Base-by-base conservation (phyloP, 1,284 basidiomycete genomes). In the Gymnopus androsaceus region DNA sequence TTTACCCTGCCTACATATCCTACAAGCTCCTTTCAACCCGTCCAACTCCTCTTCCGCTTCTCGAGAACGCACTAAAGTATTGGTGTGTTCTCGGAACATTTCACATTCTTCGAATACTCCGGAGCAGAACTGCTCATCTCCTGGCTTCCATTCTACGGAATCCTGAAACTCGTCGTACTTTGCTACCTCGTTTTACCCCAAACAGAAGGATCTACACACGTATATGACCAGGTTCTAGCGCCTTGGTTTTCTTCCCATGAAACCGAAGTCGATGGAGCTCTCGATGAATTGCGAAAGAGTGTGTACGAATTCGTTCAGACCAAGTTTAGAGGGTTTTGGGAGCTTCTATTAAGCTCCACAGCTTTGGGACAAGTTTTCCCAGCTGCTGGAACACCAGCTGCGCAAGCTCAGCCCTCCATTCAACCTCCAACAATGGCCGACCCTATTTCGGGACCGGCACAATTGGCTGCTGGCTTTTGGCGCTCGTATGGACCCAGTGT, bases 141-240 rank as follows among this genome's bases (percentile, higher is more conserved):
- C 59, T 94, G 92, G 91, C 80, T 96, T 59, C 94, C 94, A 12
- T 84, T 95, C 69, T 96, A 96, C 75, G 89, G 88, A 72, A 78
- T 85, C 50, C 59, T 92, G 67, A 95, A 95, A 78, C 90, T 87
- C 4, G 68, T 94, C 55, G 88, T 94, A 67, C 83, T 96, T 31
- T 83, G 95, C 57, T 96, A 93, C 75, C 85, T 96, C 54, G 88
- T 87, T 11, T 83, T 95, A n/a, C 94, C 94, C 0, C 92, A 95
- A 67, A 94, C 92, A 11, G 82, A 83, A 61, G 93, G 93, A 23
- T 84, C 93, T 0, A 87, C 90, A 1, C 91, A 87, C 68, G 73
- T 95, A 66, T 95, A 94, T 74, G 75, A 76, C 52, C 75, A 80
- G 21, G 84, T 92, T 61, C 82, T 95, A 12, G 82, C 85, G 49